Evolutionary conservation across 805 yeast genomes (phyloP), one percentile per base, ranked within the genome.

Genomic region (Yamadazyma olivae): DNA sequence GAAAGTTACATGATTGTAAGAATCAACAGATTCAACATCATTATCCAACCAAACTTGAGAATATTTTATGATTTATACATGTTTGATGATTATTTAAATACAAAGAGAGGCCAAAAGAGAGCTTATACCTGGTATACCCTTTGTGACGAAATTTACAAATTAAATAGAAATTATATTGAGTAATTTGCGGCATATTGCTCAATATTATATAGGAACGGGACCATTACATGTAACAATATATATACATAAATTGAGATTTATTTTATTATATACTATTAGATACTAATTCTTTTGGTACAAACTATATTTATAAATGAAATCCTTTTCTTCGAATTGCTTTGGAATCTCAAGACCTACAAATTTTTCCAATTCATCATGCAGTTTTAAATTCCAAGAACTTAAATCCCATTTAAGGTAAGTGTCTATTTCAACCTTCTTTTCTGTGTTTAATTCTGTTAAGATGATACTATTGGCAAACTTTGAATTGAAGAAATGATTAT

Each of bases 391-490:
- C 74, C 83, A 73, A 25, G 27, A 22, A 3, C 33, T 41, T 6
- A 44, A 46, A 21, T 55, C 47, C 34, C 69, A 61, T 20, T 73
- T 59, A 41, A 90, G 70, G 48, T 75, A 84, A 1, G 95, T 78
- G 59, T 90, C 98, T 70, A 89, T 76, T 12, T 70, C 74, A 4
- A 79, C 61, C 3, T 48, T 46, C n/a, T 57, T 54, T 5, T 51
- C 51, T 6, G 48, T 46, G 2, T 55, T 48, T 20, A 90, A 73
- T 52, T 87, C 90, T 0, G 96, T 89, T 12, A 90, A 56, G 17
- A 86, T 68, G 33, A 87, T 59, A 19, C 77, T 70, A 30, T 74
- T 74, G 1, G 81, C 77, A 8, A 63, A 36, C 3, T 61, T 61
- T 36, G 58, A 64, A 1, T 54, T 42, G 10, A 80, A 51, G 10